Evolutionary conservation across 345 rosid genomes (phyloP), one percentile per base, ranked within the genome.

Genomic region (Mallotus nudiflorus): DNA sequence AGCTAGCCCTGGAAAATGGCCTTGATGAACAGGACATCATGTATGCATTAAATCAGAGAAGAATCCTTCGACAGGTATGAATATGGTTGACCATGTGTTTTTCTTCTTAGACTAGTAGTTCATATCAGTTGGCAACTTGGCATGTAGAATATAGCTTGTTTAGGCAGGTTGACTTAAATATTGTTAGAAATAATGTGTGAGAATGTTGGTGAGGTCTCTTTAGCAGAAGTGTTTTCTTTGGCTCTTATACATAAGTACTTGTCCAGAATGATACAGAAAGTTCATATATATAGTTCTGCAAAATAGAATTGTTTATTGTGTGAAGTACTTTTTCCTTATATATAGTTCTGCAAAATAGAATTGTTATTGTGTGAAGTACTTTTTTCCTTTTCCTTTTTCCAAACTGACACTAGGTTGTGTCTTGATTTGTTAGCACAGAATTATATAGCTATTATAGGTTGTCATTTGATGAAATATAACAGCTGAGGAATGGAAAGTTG

Each of bases 11-110:
- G 81, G 92, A 82, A 67, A 89, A 88, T 72, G 91, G 88, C 72
- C 78, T 73, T 77, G 85, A 84, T 50, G 91, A 89, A 59, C 85
- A 84, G 74, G 85, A 84, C 76, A 80, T 80, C 61, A 51, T 75
- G 35, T 89, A 89, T 84, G 97, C 92, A 60, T 87, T 95, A 77
- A 79, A 81, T 76, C 85, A 85, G 68, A 91, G 97, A 67, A 90
- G 78, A 76, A 82, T 82, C 62, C 84, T 95, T 74, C 80, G 98
- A 42, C 91, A 95, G 96, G 99, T 92, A 82, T 68, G 62, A 51
- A 76, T 73, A 75, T 53, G 52, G 56, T 71, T 73, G 40, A 7
- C 3, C 2, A 28, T 62, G 3, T 24, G 49, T 54, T 15, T 31
- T 24, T 27, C 31, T 44, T 45, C 56, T 68, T n/a, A 6, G 18